phyloP scores from a whole-genome alignment of 306 rosid species.

The Vigna reflexopilosa region DNA sequence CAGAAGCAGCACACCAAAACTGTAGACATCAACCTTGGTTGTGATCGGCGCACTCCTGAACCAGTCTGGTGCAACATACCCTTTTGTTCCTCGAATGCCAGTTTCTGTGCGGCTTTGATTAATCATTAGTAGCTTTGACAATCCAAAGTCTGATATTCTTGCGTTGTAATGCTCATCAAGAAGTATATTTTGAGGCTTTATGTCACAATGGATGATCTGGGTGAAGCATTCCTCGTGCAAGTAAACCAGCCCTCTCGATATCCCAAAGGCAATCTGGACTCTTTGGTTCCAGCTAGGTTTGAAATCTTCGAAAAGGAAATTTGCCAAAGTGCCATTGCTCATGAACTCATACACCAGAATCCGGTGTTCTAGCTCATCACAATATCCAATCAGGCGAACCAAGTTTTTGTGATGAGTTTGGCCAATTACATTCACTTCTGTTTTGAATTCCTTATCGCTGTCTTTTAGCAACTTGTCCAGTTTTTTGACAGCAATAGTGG shows the following conservation, averaged over 20 bases:
- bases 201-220: slow-evolving; percentile 47
- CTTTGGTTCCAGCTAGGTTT: slow-evolving; percentile 39
- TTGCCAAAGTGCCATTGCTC: slow-evolving; percentile 40
- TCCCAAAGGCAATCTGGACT: slow-evolving; percentile 19
- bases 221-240: slow-evolving; percentile 44
- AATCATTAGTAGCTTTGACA: slow-evolving; percentile 33
- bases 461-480: slow-evolving; percentile 36
- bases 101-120: slow-evolving; percentile 39
- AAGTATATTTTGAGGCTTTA: slow-evolving; percentile 41
- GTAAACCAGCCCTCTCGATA: slow-evolving; percentile 46
- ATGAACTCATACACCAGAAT: slow-evolving; percentile 39
- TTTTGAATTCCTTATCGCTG: slow-evolving; percentile 41
- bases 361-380: slow-evolving; percentile 35
- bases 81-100: slow-evolving; percentile 43
- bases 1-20: slow-evolving; percentile 38
- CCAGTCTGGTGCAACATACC: slow-evolving; percentile 48
- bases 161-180: slow-evolving; percentile 44
- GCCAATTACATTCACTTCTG: slow-evolving; percentile 42
- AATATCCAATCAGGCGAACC: slow-evolving; percentile 43
- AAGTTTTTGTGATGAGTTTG: slow-evolving; percentile 42
- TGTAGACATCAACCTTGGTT: slow-evolving; percentile 37
- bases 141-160: slow-evolving; percentile 42
- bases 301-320: slow-evolving; percentile 25
- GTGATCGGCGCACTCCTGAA: slow-evolving; percentile 39
- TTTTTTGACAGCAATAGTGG: slow-evolving; percentile 44